phyloP scores from a whole-genome alignment of 345 rosid species.

The Mercurialis annua region DNA sequence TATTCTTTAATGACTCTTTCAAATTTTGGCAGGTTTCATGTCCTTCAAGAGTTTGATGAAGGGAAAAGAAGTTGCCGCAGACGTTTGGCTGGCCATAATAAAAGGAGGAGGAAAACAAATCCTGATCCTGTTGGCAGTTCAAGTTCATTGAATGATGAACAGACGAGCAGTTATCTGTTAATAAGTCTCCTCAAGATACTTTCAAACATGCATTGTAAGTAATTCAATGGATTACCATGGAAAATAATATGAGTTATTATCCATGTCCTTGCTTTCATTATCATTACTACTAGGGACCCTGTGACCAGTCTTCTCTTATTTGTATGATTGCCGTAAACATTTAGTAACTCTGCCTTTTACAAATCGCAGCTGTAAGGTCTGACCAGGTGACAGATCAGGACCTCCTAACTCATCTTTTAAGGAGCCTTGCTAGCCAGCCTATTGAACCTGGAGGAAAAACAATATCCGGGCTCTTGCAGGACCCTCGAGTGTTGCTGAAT shows the following conservation, averaged over 20 bases:
- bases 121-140: conserved; percentile 58
- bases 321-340: background rate
- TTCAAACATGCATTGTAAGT: conserved; percentile 87
- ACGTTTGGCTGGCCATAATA: conserved; percentile 98
- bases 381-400: conserved; percentile 67
- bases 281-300: background rate
- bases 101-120: conserved; percentile 92
- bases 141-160: conserved; percentile 64
- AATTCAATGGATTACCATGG: background rate
- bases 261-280: background rate
- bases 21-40: conserved; percentile 69
- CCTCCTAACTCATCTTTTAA: conserved; percentile 72
- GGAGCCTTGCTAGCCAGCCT: conserved; percentile 63
- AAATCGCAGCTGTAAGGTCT: conserved; percentile 67
- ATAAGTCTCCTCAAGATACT: conserved; percentile 85
- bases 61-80: conserved; percentile 99
- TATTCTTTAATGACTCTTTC: background rate
- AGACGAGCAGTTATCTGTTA: conserved; percentile 72
- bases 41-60: conserved; percentile 96
- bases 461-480: conserved; percentile 60
- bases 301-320: background rate
- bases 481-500: conserved; percentile 50
- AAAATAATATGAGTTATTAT: background rate
- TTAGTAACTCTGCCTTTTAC: conserved; percentile 13
- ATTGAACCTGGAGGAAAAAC: conserved; percentile 60